Percentiles rank a stretch among this genome's conserved stretches.
Conservation (phyloP, 768 basidiomycete genomes). For the Kondoa malvinella region DNA sequence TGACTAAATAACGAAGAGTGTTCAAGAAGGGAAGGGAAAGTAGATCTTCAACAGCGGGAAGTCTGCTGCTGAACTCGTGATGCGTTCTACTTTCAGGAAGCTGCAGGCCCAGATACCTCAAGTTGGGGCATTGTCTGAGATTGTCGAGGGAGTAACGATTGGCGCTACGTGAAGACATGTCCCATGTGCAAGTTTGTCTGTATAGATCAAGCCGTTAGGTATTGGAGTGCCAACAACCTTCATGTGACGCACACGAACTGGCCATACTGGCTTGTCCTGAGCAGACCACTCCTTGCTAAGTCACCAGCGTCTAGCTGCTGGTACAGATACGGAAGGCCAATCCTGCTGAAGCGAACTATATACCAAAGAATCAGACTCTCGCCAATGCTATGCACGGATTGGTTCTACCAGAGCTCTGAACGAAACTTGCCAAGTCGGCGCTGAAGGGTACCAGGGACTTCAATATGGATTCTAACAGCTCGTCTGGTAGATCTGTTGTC, state of each 20-base stretch:
- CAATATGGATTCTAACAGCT: too few relatives aligned
- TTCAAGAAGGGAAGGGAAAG: neutral
- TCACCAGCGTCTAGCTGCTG: neutral
- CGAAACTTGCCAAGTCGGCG: too few relatives aligned
- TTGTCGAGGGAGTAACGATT: neutral
- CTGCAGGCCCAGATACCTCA: neutral
- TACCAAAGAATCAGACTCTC: too few relatives aligned
- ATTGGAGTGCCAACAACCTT: neutral
- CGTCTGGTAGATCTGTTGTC: too few relatives aligned
- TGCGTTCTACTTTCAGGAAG: neutral
- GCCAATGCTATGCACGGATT: too few relatives aligned
- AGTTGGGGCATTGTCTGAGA: neutral
- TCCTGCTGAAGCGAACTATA: neutral
- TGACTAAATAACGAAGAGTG: neutral
- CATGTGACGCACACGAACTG: too few relatives aligned
- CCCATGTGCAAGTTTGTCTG: neutral
- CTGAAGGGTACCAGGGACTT: too few relatives aligned
- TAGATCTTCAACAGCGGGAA: neutral
- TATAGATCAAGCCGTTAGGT: neutral
- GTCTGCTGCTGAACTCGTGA: neutral
- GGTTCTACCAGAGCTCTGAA: too few relatives aligned
- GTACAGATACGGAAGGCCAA: neutral
- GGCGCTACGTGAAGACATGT: neutral
- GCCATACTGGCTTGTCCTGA: too few relatives aligned
- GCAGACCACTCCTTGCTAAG: neutral